Conservation (phyloP, 2,329 filamentous ascomycete genomes). For the Epichloe amarillans region DNA sequence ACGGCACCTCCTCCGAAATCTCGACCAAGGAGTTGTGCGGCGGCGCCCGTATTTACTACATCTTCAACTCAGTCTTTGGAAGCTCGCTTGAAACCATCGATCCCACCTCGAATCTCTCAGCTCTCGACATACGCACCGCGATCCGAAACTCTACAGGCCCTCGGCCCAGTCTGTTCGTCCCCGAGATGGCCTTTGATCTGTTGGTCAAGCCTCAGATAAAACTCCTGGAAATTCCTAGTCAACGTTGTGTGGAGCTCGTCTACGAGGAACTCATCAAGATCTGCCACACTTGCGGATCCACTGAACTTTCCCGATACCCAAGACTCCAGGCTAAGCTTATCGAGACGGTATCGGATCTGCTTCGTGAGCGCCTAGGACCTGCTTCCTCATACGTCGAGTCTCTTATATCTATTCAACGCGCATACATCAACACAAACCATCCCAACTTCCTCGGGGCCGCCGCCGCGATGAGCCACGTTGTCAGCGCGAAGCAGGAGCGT, state of each 20-base stretch:
- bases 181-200: slow-evolving; percentile 93
- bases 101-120: slow-evolving; percentile 86
- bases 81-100: slow-evolving; percentile 94
- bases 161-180: slow-evolving; percentile 88
- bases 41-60: slow-evolving; percentile 93
- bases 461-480: slow-evolving; percentile 93
- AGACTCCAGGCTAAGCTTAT: slow-evolving; percentile 93
- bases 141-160: slow-evolving; percentile 97
- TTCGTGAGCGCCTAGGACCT: slow-evolving; percentile 83
- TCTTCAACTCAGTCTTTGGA: slow-evolving; percentile 97
- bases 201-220: slow-evolving; percentile 98
- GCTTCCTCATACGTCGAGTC: slow-evolving; percentile 88
- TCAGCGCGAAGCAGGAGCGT: slow-evolving; percentile 85
- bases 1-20: slow-evolving; percentile 96
- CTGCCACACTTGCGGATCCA: slow-evolving; percentile 94
- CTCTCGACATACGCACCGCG: slow-evolving; percentile 88
- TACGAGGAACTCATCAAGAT: slow-evolving; percentile 99
- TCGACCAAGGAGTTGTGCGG: slow-evolving; percentile 96
- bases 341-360: slow-evolving; percentile 89
- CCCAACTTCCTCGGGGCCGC: slow-evolving; percentile 96
- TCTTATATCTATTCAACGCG: slow-evolving; percentile 89
- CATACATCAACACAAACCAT: slow-evolving; percentile 99
- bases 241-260: slow-evolving; percentile 92
- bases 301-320: slow-evolving; percentile 82
- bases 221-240: slow-evolving; percentile 83